These are phyloP conservation scores for Boletus coccyginus DNA, from an alignment of 768 basidiomycete genomes.

Conservation along the genomic window DNA sequence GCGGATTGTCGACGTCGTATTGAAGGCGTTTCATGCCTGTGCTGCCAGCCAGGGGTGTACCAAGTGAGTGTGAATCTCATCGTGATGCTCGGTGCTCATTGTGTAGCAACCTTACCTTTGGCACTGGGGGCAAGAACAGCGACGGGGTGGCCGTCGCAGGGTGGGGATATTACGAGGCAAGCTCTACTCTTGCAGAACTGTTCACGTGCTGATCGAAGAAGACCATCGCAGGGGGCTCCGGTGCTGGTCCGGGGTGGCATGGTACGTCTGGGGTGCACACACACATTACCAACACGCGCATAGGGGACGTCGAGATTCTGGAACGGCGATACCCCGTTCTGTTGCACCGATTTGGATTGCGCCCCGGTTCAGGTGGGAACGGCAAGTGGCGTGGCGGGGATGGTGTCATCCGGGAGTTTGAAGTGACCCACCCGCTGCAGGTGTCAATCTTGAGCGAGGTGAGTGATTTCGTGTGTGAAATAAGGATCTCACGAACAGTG, in stretches of 20 bases:
- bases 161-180: conserved; percentile 88
- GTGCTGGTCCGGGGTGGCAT: conserved; percentile 86
- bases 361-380: conserved; percentile 63
- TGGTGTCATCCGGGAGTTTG: conserved; percentile 80
- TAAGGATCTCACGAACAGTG: background rate
- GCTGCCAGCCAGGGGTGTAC: conserved; percentile 94
- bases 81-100: background rate
- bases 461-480: conserved; percentile 12
- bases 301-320: conserved; percentile 90
- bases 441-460: conserved; percentile 89
- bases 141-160: conserved; percentile 73
- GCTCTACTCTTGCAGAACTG: background rate
- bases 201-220: background rate
- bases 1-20: conserved; percentile 90
- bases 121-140: conserved; percentile 81
- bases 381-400: conserved; percentile 81
- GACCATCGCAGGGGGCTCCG: conserved; percentile 94
- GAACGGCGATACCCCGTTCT: conserved; percentile 94
- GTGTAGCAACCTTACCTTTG: conserved; percentile 82
- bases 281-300: conserved; percentile 90
- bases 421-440: conserved; percentile 77
- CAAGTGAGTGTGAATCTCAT: conserved; percentile 51
- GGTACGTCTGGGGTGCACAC: conserved; percentile 94
- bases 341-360: conserved; percentile 77
- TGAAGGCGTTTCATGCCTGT: conserved; percentile 88